phyloP scores from a whole-genome alignment of 2,329 filamentous ascomycete genomes.

The Graphium sp. region DNA sequence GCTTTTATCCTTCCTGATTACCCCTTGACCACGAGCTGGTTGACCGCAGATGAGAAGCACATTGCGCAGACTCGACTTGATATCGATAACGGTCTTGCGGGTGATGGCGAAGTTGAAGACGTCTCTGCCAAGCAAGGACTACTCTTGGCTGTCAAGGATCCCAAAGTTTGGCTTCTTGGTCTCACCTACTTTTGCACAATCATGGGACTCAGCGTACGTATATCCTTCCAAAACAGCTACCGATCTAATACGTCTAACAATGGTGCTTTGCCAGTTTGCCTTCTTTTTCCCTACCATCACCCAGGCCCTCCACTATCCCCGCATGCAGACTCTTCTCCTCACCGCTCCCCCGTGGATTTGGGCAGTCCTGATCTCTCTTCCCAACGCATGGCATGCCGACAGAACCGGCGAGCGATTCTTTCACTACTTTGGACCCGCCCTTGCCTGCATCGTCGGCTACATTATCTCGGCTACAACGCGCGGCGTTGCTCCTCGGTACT shows the following conservation, averaged over 20 bases:
- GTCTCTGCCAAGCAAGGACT: conserved; percentile 7
- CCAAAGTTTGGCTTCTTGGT: conserved; percentile 17
- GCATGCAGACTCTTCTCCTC: conserved; percentile 11
- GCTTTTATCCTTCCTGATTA: conserved; percentile 10
- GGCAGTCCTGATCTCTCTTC: conserved; percentile 10
- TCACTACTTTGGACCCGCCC: conserved; percentile 13
- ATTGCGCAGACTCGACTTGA: conserved; percentile 6
- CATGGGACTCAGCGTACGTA: conserved; percentile 6
- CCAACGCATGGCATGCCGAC: conserved; percentile 19
- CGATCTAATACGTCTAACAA: conserved; percentile 2
- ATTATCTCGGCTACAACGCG: conserved; percentile 9
- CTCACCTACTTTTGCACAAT: conserved; percentile 5
- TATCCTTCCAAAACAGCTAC: background rate
- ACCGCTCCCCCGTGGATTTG: conserved; percentile 13
- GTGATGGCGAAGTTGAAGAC: conserved; percentile 5
- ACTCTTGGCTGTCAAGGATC: conserved; percentile 14
- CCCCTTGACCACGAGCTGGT: conserved; percentile 24
- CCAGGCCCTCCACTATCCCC: conserved; percentile 9
- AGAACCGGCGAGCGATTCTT: conserved; percentile 19
- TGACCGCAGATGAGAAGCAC: conserved; percentile 21
- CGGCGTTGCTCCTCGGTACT: conserved; percentile 8
- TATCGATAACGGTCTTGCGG: conserved; percentile 5
- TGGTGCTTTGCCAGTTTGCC: conserved; percentile 3
- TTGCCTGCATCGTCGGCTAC: conserved; percentile 9
- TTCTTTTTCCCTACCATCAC: conserved; percentile 14